Evolutionary conservation across 2,329 filamentous ascomycete species (phyloP), one percentile per base, ranked within the genome.

Genomic region (Tolypocladium guangdongense): DNA sequence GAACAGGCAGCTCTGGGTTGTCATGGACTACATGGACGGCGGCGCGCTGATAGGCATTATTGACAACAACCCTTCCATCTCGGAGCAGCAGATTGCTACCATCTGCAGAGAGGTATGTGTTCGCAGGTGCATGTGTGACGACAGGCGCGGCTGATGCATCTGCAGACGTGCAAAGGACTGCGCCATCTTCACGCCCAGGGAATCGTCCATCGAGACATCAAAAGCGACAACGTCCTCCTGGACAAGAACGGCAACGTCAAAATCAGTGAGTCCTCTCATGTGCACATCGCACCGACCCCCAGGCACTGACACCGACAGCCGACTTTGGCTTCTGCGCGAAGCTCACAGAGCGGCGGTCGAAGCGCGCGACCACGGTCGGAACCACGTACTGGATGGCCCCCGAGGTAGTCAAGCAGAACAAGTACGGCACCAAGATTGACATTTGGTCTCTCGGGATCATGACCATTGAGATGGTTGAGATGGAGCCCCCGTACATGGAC

Each of bases 381-480:
- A 99, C 93, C 36, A 93, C 93, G 16, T 99, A 97, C 78, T 99
- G 93, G 93, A 99, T 99, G 93, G 93, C 93, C 11, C 93, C 93
- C 36, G 93, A 99, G 71, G 93, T 99, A 43, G 93, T 99, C 67
- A 97, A 97, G 76, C 93, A 97, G 70, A 97, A 97, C 76, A 92
- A 96, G 71, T 99, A 99, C 65, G 93, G 92, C 41, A 88, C 88
- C 66, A 97, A 97, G 78, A 92, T 97, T 58, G 93, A 99, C 67
- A 96, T 97, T 66, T 99, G 93, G 93, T 96, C 91, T 32, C 77
- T 99, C 57, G 93, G 93, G 65, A 99, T 99, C 73, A 99, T 97
- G 93, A 92, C 93, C 27, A 97, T 99, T 65, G 93, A 99, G 73
- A 96, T 99, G 93, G 97, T 97, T 65, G 93, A 99, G 69, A 95